These are phyloP conservation scores for Apiospora arundinis DNA, from an alignment of 2,329 filamentous ascomycete genomes.

Conservation along the genomic window DNA sequence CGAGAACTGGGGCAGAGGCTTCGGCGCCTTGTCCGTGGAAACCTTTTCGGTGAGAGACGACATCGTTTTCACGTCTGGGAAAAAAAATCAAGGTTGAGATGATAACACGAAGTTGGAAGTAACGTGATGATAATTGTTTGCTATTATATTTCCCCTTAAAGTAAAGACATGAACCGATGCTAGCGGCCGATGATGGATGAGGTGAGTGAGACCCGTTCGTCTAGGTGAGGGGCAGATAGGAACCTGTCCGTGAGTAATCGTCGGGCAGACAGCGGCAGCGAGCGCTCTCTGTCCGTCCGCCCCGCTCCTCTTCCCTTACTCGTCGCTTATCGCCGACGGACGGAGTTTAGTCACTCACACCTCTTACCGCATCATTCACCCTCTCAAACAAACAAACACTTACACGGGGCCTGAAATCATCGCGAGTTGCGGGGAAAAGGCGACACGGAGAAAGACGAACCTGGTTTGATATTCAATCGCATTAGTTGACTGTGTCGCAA, in stretches of 20 bases:
- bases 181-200: neutral
- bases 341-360: neutral
- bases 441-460: neutral
- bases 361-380: neutral
- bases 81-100: neutral
- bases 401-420: neutral
- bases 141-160: no score
- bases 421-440: neutral
- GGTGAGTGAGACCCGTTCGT: neutral
- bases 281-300: neutral
- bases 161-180: neutral
- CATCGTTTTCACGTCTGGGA: slow-evolving; percentile 32
- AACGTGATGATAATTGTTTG: neutral
- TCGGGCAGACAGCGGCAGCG: neutral
- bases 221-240: neutral
- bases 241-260: neutral
- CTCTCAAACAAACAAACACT: neutral
- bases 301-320: neutral
- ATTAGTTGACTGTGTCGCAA: neutral
- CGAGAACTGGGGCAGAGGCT: slow-evolving; percentile 62
- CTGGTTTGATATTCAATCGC: neutral
- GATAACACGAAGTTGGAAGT: no score
- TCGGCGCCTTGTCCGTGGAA: slow-evolving; percentile 54
- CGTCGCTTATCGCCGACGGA: slow-evolving; percentile 12
- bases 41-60: slow-evolving; percentile 47